phyloP scores from a whole-genome alignment of 495 filamentous ascomycete genomes.

The Aspergillus mulundensis region DNA sequence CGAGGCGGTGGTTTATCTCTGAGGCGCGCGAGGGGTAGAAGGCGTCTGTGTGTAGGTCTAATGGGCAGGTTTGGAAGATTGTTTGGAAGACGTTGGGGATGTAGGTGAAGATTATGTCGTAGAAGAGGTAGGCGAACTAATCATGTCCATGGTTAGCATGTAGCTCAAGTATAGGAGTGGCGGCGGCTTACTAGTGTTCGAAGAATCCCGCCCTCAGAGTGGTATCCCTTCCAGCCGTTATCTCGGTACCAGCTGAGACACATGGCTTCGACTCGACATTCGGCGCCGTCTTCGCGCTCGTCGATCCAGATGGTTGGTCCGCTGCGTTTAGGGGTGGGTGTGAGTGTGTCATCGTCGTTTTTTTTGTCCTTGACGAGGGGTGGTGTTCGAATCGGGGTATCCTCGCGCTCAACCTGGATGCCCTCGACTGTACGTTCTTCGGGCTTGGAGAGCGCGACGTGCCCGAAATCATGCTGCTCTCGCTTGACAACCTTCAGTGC shows the following conservation, averaged over 20 bases:
- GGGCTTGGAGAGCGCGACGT: conserved; percentile 71
- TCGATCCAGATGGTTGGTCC: conserved; percentile 88
- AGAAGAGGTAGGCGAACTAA: conserved; percentile 82
- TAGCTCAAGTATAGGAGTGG: not conserved
- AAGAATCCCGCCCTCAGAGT: conserved; percentile 85
- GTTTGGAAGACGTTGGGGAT: conserved; percentile 97
- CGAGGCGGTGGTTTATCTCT: conserved; percentile 86
- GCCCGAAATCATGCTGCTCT: conserved; percentile 88
- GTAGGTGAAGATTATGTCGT: conserved; percentile 89
- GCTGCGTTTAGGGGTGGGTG: conserved; percentile 38
- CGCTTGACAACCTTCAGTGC: conserved; percentile 77
- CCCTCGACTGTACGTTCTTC: conserved; percentile 71
- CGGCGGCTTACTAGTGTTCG: conserved; percentile 61
- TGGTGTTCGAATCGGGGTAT: conserved; percentile 20
- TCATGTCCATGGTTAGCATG: not conserved
- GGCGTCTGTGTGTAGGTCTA: conserved; percentile 89
- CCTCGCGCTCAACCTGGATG: conserved; percentile 63
- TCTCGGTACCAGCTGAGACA: conserved; percentile 80
- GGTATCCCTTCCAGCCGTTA: conserved; percentile 90
- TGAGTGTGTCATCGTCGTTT: conserved; percentile 16
- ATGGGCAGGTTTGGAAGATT: conserved; percentile 84
- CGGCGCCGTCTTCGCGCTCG: conserved; percentile 57
- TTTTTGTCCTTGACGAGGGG: conserved; percentile 22
- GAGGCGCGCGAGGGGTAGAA: conserved; percentile 82
- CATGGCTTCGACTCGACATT: conserved; percentile 88